Percentiles rank a stretch among this genome's conserved stretches.
Conservation (phyloP, 2,329 filamentous ascomycete genomes). For the Sporothrix pseudoabietina region DNA sequence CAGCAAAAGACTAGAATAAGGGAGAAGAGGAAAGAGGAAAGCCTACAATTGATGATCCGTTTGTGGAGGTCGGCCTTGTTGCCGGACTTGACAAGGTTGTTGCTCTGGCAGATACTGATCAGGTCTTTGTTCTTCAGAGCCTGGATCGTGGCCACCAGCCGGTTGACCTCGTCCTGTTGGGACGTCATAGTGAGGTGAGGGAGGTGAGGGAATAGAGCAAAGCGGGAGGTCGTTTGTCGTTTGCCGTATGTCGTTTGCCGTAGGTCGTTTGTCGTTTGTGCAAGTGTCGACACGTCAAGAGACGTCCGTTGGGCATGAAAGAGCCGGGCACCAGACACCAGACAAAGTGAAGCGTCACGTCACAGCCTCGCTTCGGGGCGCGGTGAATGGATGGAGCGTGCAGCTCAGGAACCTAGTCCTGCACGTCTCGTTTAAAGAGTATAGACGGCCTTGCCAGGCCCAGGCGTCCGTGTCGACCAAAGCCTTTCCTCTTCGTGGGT, state of each 20-base stretch:
- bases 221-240: neutral
- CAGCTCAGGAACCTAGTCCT: neutral
- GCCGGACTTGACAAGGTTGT: constrained; percentile 75
- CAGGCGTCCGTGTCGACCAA: constrained; percentile 5
- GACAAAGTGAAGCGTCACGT: constrained; percentile 4
- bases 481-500: neutral
- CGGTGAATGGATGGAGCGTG: constrained; percentile 7
- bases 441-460: constrained; percentile 10
- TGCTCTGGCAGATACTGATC: constrained; percentile 72
- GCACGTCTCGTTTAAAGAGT: neutral
- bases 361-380: neutral
- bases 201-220: neutral
- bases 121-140: constrained; percentile 64
- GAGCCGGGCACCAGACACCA: neutral
- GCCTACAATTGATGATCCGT: constrained; percentile 75
- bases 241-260: neutral
- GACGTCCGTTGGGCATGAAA: neutral
- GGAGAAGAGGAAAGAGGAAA: neutral
- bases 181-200: constrained; percentile 31
- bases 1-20: neutral
- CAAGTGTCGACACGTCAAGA: neutral
- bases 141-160: constrained; percentile 50
- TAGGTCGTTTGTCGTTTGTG: neutral
- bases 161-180: constrained; percentile 47
- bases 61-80: constrained; percentile 81